A percentile compares a stretch with the other conserved stretches of the same genome.
Conservation (phyloP, 2,329 filamentous ascomycete genomes). For the Cladobotryum mycophilum region DNA sequence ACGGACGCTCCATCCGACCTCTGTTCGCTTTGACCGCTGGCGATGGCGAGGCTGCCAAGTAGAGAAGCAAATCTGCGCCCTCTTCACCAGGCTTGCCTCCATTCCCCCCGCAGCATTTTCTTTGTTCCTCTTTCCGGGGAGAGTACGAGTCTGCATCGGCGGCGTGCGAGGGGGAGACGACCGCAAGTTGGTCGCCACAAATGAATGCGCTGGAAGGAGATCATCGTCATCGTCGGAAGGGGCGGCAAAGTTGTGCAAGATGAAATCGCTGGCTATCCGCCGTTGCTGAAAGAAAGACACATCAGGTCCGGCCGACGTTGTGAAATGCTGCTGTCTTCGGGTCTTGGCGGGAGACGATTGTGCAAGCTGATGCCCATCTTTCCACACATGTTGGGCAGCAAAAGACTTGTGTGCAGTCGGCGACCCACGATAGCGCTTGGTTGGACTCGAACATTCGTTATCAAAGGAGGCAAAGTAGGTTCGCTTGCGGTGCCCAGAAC, state of each 20-base stretch:
- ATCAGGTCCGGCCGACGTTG: constrained; percentile 62
- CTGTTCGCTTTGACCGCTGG: constrained; percentile 56
- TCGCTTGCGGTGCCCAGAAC: constrained; percentile 59
- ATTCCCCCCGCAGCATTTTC: constrained; percentile 39
- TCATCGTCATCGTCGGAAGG: constrained; percentile 77
- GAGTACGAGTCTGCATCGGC: constrained; percentile 54
- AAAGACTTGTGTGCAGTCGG: constrained; percentile 55
- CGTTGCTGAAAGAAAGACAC: constrained; percentile 73
- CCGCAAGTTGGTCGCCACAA: constrained; percentile 55
- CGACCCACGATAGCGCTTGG: constrained; percentile 62
- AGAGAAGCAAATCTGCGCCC: constrained; percentile 73
- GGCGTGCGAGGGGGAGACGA: constrained; percentile 85
- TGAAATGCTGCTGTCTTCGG: constrained; percentile 68
- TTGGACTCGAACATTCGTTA: constrained; percentile 47
- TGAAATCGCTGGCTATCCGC: constrained; percentile 56
- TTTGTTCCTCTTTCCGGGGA: constrained; percentile 41
- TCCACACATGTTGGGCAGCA: constrained; percentile 60
- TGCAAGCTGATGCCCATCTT: constrained; percentile 66
- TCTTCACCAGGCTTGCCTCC: constrained; percentile 62
- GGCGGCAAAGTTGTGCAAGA: constrained; percentile 55
- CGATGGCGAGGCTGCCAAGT: constrained; percentile 85
- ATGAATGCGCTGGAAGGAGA: constrained; percentile 70
- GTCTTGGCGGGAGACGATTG: constrained; percentile 84
- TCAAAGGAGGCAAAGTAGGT: constrained; percentile 56
- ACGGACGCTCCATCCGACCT: constrained; percentile 58